Evolutionary conservation across 805 yeast genomes (phyloP), one percentile per base, ranked within the genome.

Genomic region (Wickerhamiella musiphila): DNA sequence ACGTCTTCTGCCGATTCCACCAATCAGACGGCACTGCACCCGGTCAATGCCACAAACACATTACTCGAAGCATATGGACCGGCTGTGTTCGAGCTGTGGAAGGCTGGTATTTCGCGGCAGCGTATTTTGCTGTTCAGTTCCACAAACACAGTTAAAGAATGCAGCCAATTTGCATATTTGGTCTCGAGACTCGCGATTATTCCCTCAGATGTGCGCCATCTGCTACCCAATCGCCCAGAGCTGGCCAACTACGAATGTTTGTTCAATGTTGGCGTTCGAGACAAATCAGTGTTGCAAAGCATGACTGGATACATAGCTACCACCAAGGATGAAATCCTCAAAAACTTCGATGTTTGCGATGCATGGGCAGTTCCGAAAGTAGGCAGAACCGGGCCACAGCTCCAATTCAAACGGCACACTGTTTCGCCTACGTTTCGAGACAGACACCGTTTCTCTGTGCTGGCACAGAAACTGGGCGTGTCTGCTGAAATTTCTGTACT

Each of bases 251-350:
- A 43, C 41, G 27, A 38, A 15, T 28, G 43, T 9, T 34, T 75
- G n/a, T 78, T 68, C 51, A 70, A 69, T 34, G 62, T 77, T 18
- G 70, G 77, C 14, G 62, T 78, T 20, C 62, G 64, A 32, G 86
- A 78, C 47, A 54, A 65, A 23, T 52, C 53, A 31, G 61, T 53
- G 46, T 43, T 62, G 28, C 42, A 42, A 17, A 30, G 26, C 9
- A 26, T 44, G 2, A 38, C 46, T 11, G 65, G 68, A 2, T 73
- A 55, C 42, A 56, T 74, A 24, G 83, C 74, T 2, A 58, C 69
- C 5, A 73, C 86, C 2, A 65, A 74, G 15, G 92, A 78, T 45
- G 73, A 68, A 27, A 66, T 78, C 16, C 52, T 77, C 20, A 54
- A 72, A 43, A 29, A 29, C 3, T 35, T n/a, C 3, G 46, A 45